A percentile compares a stretch with the other conserved stretches of the same genome.
Evolutionary conservation across 2,329 filamentous ascomycete genomes (phyloP).

Genomic region (Kalaharituber pfeilii): DNA sequence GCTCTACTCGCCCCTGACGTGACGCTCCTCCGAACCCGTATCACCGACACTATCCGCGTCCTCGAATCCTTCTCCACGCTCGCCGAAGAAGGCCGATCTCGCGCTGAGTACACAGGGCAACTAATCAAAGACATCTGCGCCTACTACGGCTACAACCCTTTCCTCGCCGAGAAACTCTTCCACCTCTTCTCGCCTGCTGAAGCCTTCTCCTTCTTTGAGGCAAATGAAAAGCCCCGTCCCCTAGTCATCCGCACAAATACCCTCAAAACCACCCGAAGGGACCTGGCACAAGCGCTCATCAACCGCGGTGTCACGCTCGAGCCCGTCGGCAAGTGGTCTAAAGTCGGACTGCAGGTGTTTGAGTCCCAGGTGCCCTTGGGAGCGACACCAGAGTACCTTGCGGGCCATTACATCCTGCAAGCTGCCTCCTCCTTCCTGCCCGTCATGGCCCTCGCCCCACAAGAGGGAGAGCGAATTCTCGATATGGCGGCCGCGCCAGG

Average conservation of each 20-base stretch:
- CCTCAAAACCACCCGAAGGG: conserved; percentile 55
- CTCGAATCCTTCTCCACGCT: conserved; percentile 75
- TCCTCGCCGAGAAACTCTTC: conserved; percentile 89
- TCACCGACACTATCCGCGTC: conserved; percentile 84
- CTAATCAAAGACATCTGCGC: conserved; percentile 81
- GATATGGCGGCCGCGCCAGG: conserved; percentile 92
- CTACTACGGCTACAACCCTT: conserved; percentile 93
- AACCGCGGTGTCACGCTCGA: conserved; percentile 92
- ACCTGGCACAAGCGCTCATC: conserved; percentile 83
- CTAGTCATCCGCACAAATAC: conserved; percentile 97
- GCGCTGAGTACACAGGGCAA: conserved; percentile 74
- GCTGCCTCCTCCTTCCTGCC: conserved; percentile 92
- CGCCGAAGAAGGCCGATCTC: conserved; percentile 59
- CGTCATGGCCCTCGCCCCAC: conserved; percentile 90
- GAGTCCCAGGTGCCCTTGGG: conserved; percentile 74
- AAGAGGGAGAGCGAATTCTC: conserved; percentile 78
- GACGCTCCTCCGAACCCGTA: conserved; percentile 69
- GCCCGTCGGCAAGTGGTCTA: conserved; percentile 96
- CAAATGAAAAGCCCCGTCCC: conserved; percentile 85
- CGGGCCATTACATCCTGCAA: conserved; percentile 94
- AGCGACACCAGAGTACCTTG: conserved; percentile 92
- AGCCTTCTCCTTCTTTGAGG: conserved; percentile 96
- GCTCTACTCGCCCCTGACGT: conserved; percentile 66
- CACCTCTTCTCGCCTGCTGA: conserved; percentile 82
- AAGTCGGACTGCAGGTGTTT: conserved; percentile 92